Evolutionary conservation across 345 rosid species (phyloP).

Genomic region (Syzygium grande): DNA sequence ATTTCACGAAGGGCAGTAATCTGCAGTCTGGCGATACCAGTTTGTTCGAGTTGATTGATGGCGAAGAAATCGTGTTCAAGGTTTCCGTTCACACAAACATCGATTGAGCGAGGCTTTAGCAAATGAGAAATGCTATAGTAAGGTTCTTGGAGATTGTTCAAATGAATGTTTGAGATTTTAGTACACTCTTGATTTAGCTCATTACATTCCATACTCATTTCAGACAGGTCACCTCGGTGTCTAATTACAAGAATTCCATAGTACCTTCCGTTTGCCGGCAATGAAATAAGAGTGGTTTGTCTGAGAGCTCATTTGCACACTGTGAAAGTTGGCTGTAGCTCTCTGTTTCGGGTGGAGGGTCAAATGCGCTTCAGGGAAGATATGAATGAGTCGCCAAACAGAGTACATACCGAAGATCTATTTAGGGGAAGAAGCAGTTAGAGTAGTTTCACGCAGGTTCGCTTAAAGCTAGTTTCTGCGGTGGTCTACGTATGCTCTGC

Average conservation of each 20-base stretch:
- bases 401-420: neutral
- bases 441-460: neutral
- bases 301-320: too few species aligned
- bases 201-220: neutral
- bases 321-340: neutral
- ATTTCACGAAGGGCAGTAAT: neutral
- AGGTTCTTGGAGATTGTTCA: neutral
- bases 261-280: neutral
- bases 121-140: neutral
- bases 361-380: neutral
- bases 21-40: neutral
- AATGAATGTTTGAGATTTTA: neutral
- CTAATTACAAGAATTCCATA: neutral
- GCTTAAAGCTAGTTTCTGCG: neutral
- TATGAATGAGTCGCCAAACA: neutral
- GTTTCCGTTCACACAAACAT: neutral
- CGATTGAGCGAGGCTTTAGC: neutral
- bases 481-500: neutral
- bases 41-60: neutral
- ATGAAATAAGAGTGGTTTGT: neutral
- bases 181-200: neutral
- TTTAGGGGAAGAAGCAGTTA: neutral
- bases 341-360: neutral
- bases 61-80: neutral
- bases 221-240: neutral